Percentiles rank a stretch among this genome's conserved stretches.
Evolutionary conservation across 139 green algal species (phyloP).

Genomic region (Astrephomene gubernaculifera): DNA sequence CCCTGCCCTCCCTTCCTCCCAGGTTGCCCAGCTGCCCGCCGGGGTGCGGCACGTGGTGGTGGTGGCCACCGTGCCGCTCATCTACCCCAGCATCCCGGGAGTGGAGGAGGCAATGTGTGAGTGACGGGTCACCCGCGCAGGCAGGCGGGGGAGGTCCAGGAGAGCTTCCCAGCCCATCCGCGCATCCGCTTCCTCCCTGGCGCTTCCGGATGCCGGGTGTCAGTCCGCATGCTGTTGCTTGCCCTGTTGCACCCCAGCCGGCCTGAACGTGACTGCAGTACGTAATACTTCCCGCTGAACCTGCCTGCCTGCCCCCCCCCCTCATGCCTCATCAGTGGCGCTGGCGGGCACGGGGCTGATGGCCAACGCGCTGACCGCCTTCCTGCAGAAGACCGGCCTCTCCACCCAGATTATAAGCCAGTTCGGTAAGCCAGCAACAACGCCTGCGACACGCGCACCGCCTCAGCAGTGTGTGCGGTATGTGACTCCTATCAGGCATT

Average conservation of each 20-base stretch:
- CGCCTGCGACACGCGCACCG: background rate
- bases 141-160: background rate
- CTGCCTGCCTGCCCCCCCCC: background rate
- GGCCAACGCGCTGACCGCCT: slow-evolving; percentile 31
- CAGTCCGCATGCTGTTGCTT: too few species aligned
- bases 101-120: slow-evolving; percentile 46
- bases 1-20: background rate
- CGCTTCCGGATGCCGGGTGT: too few species aligned
- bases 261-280: too few species aligned
- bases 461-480: too few species aligned
- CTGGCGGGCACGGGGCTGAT: slow-evolving; percentile 35
- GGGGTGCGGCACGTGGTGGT: slow-evolving; percentile 68
- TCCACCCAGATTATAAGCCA: slow-evolving; percentile 18
- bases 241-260: background rate
- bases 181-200: too few species aligned
- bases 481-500: too few species aligned
- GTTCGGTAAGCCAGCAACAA: slow-evolving; percentile 35
- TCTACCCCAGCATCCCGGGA: slow-evolving; percentile 67
- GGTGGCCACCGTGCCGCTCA: slow-evolving; percentile 66
- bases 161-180: too few species aligned
- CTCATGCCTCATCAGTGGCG: background rate
- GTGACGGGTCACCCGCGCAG: background rate
- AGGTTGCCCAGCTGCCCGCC: slow-evolving; percentile 48
- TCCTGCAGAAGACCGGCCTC: slow-evolving; percentile 62
- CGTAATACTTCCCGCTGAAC: background rate